Base-by-base conservation (phyloP, 352 stramenopile genomes). In the Ophiocytium majus region DNA sequence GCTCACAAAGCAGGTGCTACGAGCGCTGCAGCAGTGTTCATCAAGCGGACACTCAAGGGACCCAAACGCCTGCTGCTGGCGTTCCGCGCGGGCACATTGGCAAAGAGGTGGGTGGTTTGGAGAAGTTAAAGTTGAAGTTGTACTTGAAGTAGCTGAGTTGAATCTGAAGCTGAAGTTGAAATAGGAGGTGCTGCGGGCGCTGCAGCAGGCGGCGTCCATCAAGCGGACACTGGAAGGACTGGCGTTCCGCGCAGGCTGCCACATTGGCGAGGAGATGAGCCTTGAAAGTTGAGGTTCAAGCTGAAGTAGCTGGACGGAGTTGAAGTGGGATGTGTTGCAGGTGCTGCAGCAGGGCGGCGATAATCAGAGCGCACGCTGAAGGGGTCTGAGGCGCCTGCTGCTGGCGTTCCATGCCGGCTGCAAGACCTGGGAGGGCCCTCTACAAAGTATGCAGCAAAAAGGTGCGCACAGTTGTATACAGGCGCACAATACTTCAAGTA, bases 371-470 rank as follows among this genome's bases (percentile, higher is more conserved):
- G 94, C 82, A 93, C 92, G 75, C 89, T 97, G 50, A 96, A 93
- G 63, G 92, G 92, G 19, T 86, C 98, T 76, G 5, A 94, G 93
- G 89, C 93, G 93, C 31, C 91, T 98, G 83, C 92, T 98, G 79
- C 94, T 95, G 82, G 96, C 96, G 63, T 98, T 98, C 87, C 97
- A 92, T 80, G 95, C 97, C 80, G 95, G 94, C 0, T 98, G 95
- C 90, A 94, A 96, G 86, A 93, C 97, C 43, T 94, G 93, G 74
- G 93, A 98, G 88, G 91, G 93, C n/a, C n/a, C n/a, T n/a, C n/a
- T n/a, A n/a, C n/a, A n/a, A n/a, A n/a, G n/a, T n/a, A n/a, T n/a
- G n/a, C n/a, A n/a, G n/a, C n/a, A n/a, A n/a, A n/a, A n/a, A n/a
- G n/a, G n/a, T n/a, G n/a, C n/a, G n/a, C n/a, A n/a, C n/a, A n/a